Conservation (phyloP, 148 eudicot genomes). For the Fallopia convolvulus region DNA sequence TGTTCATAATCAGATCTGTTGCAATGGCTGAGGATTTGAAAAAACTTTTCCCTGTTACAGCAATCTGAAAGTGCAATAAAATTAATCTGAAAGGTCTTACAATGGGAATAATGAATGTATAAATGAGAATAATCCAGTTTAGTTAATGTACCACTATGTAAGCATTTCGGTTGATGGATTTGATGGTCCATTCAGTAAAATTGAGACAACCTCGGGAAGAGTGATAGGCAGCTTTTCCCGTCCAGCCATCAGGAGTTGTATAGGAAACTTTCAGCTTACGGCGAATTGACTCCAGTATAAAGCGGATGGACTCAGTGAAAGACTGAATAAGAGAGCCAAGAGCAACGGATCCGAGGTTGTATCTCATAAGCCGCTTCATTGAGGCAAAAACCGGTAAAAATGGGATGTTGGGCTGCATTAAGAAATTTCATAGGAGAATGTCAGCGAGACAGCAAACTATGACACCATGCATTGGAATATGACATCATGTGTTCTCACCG, state of each 20-base stretch:
- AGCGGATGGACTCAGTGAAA: conserved; percentile 66
- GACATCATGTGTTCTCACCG: conserved; percentile 30
- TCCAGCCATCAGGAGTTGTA: conserved; percentile 52
- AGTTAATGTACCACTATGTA: conserved; percentile 86
- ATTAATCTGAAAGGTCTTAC: background rate
- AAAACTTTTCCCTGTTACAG: conserved; percentile 91
- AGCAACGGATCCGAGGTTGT: conserved; percentile 84
- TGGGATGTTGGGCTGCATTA: conserved; percentile 62
- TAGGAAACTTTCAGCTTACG: conserved; percentile 67
- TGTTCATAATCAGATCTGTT: conserved; percentile 76
- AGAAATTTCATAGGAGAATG: conserved; percentile 7
- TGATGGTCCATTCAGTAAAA: conserved; percentile 76
- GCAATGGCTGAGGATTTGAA: conserved; percentile 89
- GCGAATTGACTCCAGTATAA: conserved; percentile 72
- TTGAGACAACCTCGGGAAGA: conserved; percentile 51
- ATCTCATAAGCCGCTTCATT: conserved; percentile 78
- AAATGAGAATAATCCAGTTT: background rate
- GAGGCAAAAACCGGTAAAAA: conserved; percentile 91
- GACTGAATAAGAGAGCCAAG: conserved; percentile 78
- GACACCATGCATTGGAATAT: background rate
- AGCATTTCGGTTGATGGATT: conserved; percentile 85
- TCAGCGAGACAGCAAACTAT: conserved; percentile 2
- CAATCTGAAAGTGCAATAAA: conserved; percentile 50
- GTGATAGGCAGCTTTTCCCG: conserved; percentile 43
- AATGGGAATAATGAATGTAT: too few relatives aligned